phyloP scores from a whole-genome alignment of 1,139 yeast genomes.

The Candida smagusa region DNA sequence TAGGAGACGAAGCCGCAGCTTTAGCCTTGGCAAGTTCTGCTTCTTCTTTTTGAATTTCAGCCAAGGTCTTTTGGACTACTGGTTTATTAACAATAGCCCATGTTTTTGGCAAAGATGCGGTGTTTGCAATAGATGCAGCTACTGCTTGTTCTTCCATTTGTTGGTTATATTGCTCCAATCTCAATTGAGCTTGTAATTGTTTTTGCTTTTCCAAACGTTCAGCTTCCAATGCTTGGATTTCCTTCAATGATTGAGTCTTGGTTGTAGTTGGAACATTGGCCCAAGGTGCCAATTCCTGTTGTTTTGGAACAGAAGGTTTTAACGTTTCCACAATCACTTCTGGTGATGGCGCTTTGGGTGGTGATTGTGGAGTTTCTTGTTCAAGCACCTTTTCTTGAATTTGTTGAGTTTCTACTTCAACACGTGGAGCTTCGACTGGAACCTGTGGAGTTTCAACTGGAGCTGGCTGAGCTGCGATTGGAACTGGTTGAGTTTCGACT shows the following conservation, averaged over 20 bases:
- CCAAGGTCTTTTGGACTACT: slow-evolving; percentile 34
- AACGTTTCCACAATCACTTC: slow-evolving; percentile 8
- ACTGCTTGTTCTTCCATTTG: slow-evolving; percentile 14
- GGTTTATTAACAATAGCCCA: slow-evolving; percentile 47
- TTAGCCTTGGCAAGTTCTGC: slow-evolving; percentile 37
- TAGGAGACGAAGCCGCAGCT: slow-evolving; percentile 15
- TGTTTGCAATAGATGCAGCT: slow-evolving; percentile 20
- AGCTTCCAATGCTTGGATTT: slow-evolving; percentile 69
- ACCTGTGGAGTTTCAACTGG: no score
- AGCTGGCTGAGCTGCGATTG: slow-evolving; percentile 2
- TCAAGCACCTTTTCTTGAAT: background rate
- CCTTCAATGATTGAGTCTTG: slow-evolving; percentile 54
- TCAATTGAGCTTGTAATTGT: slow-evolving; percentile 30
- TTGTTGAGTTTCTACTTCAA: no score
- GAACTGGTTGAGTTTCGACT: no score
- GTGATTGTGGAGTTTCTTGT: slow-evolving; percentile 2
- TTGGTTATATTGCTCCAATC: slow-evolving; percentile 17
- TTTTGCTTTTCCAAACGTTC: slow-evolving; percentile 43
- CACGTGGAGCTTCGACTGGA: no score
- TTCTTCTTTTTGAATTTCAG: slow-evolving; percentile 47
- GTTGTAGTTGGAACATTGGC: slow-evolving; percentile 29
- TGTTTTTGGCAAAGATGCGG: slow-evolving; percentile 41
- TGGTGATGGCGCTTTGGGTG: slow-evolving; percentile 4
- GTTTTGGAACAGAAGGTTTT: slow-evolving; percentile 22
- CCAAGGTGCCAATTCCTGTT: slow-evolving; percentile 54